A percentile compares a stretch with the other conserved stretches of the same genome.
Conservation (phyloP, 305 asterid genomes). For the Coffea humblotiana region DNA sequence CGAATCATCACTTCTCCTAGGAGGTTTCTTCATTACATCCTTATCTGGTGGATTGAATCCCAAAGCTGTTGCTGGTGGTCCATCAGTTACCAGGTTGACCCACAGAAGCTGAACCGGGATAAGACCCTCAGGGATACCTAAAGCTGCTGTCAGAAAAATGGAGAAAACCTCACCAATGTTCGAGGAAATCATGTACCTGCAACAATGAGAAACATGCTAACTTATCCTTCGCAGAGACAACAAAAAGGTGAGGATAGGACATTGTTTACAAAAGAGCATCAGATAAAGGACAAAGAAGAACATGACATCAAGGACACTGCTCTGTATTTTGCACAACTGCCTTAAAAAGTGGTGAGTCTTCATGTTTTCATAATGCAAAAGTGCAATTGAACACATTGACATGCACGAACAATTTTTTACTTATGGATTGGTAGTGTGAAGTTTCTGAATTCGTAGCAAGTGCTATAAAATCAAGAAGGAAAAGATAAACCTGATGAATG, state of each 20-base stretch:
- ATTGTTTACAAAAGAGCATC: neutral
- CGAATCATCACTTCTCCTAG: slow-evolving; percentile 90
- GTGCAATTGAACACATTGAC: neutral
- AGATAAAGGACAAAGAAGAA: neutral
- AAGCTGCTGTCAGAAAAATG: slow-evolving; percentile 89
- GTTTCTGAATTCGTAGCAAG: neutral
- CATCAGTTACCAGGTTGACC: slow-evolving; percentile 98
- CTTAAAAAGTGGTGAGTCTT: neutral
- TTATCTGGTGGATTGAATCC: slow-evolving; percentile 96
- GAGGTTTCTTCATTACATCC: slow-evolving; percentile 82
- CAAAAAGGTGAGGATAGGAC: neutral
- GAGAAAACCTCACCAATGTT: slow-evolving; percentile 96
- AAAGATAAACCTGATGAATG: slow-evolving; percentile 79
- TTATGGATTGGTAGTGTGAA: neutral
- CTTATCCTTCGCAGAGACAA: neutral
- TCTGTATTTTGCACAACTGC: neutral
- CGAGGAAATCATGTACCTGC: slow-evolving; percentile 96
- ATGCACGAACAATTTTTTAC: neutral
- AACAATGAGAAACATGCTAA: slow-evolving; percentile 2
- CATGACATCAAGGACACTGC: neutral
- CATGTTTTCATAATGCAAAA: neutral
- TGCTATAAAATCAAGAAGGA: slow-evolving; percentile 11
- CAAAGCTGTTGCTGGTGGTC: slow-evolving; percentile 95
- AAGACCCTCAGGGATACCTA: slow-evolving; percentile 96
- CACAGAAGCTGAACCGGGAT: slow-evolving; percentile 98